Evolutionary conservation across 2,329 filamentous ascomycete genomes (phyloP).

Genomic region (Sclerotinia minor): DNA sequence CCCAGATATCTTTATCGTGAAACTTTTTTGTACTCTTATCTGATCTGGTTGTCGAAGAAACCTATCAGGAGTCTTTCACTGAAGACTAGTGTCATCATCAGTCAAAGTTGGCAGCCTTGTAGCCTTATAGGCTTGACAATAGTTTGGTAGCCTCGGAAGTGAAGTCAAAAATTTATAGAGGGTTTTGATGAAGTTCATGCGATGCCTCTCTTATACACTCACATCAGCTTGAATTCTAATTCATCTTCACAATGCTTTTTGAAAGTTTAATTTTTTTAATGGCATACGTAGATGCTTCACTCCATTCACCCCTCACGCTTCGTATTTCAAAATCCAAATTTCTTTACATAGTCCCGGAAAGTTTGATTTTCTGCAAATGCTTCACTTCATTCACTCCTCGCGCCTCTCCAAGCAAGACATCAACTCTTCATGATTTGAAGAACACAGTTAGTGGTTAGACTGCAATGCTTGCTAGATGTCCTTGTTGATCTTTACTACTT

Average conservation of each 20-base stretch:
- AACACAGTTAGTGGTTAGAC: background rate
- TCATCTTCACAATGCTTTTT: background rate
- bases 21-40: background rate
- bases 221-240: background rate
- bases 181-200: background rate
- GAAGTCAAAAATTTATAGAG: constrained; percentile 3
- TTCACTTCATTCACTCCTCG: constrained; percentile 4
- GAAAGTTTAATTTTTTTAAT: background rate
- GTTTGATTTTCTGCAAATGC: background rate
- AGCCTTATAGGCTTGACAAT: constrained; percentile 8
- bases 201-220: background rate
- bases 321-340: no score
- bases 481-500: background rate
- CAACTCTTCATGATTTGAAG: background rate
- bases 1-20: background rate
- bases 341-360: background rate
- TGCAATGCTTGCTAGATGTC: background rate
- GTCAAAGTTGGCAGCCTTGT: constrained; percentile 18
- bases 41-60: constrained; percentile 15
- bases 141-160: constrained; percentile 11
- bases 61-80: constrained; percentile 7
- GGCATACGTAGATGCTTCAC: background rate
- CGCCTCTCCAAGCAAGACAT: background rate
- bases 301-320: background rate
- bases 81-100: constrained; percentile 21